Base-by-base conservation (phyloP, 768 basidiomycete species). In the Cystoderma amianthinum region DNA sequence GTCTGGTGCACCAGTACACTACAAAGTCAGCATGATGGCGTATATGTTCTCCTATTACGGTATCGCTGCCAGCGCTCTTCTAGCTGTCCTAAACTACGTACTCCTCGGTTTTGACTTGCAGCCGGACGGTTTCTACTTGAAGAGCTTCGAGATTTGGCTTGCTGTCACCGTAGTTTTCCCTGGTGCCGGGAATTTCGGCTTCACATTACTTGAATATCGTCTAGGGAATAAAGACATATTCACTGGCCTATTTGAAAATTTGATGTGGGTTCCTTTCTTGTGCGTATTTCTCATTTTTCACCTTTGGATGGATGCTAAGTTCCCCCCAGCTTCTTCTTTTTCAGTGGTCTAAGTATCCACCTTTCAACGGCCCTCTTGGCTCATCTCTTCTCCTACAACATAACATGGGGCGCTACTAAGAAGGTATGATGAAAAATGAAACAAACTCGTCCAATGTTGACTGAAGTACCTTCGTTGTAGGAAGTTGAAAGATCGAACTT, bases 401-500 rank as follows among this genome's bases (percentile, higher is more conserved):
- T 84, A 52, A 74, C 75, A 7, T 89, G 86, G 87, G 75, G 77
- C 17, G 79, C 85, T 4, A 89, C 86, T 3, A 76, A 76, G 51
- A 88, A 89, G 62, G n/a, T n/a, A 2, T 9, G 7, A 10, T 17
- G 2, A 11, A 2, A 34, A 3, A 30, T 9, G 38, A 32, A 13
- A 23, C 4, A n/a, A 10, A 16, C 2, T 4, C 22, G 22, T 9
- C 10, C 15, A 18, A n/a, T 15, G 3, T 1, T 44, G 36, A 18
- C 37, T 73, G 71, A 72, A 73, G 22, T 38, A 35, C 16, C n/a
- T 37, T 15, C n/a, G 37, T 34, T 36, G 53, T 76, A 91, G 74
- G 85, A 88, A 60, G 87, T 93, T 30, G 83, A 92, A 60, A 72
- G 78, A 36, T 87, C 85, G 4, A 93, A 92, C 57, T 92, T 95